A percentile compares a stretch with the other conserved stretches of the same genome.
These are phyloP conservation scores for Colletotrichum limetticola DNA, from an alignment of 2,329 filamentous ascomycete species.

Conservation along the genomic window DNA sequence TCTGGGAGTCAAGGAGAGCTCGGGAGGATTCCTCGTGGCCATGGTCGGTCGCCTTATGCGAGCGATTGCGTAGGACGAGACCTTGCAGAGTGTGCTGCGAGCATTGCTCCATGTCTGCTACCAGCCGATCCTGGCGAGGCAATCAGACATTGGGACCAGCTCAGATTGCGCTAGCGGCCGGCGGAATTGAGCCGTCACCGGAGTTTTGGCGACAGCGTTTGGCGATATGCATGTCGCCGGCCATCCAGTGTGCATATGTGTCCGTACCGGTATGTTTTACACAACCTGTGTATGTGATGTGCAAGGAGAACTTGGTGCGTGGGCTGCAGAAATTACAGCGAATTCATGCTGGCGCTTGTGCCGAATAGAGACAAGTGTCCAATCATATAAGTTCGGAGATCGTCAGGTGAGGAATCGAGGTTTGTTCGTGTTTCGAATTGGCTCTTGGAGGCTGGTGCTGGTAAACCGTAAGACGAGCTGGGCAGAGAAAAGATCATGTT, in stretches of 20 bases:
- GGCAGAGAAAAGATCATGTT: conserved; percentile 24
- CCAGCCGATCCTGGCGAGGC: neutral
- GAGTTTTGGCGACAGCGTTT: conserved; percentile 20
- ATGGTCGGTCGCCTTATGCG: neutral
- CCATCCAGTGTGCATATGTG: neutral
- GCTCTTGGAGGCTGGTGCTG: neutral
- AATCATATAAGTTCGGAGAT: conserved; percentile 5
- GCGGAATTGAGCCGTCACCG: conserved; percentile 1
- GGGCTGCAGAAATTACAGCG: conserved; percentile 1
- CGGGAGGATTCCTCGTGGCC: conserved; percentile 17
- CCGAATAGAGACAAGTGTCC: conserved; percentile 5
- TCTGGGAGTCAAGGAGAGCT: conserved; percentile 7
- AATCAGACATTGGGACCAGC: neutral
- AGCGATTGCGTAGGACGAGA: neutral
- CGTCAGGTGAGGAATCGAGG: conserved; percentile 27
- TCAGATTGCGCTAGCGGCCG: neutral
- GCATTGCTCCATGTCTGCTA: neutral
- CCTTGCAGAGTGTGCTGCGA: neutral
- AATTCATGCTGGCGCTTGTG: conserved; percentile 7
- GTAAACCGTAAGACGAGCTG: neutral
- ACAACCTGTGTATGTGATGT: neutral
- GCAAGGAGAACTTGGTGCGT: neutral
- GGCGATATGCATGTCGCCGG: conserved; percentile 7
- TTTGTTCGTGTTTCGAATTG: conserved; percentile 30
- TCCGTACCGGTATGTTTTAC: neutral